These are phyloP conservation scores for Neckera pumila DNA, from an alignment of 225 moss, liverwort and hornwort species.

Conservation along the genomic window DNA sequence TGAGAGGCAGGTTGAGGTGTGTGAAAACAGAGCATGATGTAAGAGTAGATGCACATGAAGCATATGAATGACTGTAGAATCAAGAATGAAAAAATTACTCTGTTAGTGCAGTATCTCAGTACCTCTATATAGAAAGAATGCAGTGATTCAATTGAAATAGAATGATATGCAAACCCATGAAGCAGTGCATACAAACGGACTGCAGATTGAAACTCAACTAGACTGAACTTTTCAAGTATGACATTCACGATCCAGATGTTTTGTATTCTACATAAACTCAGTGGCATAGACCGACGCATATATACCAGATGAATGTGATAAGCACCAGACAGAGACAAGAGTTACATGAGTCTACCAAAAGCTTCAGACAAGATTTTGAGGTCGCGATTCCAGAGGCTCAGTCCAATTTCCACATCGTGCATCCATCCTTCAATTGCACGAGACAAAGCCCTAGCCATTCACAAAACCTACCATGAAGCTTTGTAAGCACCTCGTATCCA, in stretches of 20 bases:
- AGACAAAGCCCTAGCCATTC: conserved; percentile 42
- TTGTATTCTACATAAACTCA: background rate
- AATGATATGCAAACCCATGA: background rate
- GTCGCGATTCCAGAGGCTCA: conserved; percentile 40
- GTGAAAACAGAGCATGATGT: background rate
- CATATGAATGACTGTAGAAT: background rate
- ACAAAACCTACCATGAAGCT: conserved; percentile 24
- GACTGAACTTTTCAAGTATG: background rate
- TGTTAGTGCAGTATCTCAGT: background rate
- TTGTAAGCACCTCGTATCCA: conserved; percentile 22
- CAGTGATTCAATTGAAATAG: too few relatives aligned
- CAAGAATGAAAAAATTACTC: background rate
- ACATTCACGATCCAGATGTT: background rate
- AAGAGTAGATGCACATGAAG: background rate
- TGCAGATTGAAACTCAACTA: background rate
- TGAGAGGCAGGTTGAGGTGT: background rate
- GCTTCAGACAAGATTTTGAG: conserved; percentile 34
- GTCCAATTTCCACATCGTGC: conserved; percentile 34
- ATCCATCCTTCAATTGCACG: conserved; percentile 49
- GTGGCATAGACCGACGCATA: background rate
- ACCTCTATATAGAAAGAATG: background rate
- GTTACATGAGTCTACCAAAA: conserved; percentile 19
- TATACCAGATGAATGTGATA: background rate
- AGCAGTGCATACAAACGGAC: background rate
- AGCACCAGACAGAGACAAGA: background rate